Evolutionary conservation across 139 green algal genomes (phyloP).

Genomic region (Zygnema circumcarinatum): DNA sequence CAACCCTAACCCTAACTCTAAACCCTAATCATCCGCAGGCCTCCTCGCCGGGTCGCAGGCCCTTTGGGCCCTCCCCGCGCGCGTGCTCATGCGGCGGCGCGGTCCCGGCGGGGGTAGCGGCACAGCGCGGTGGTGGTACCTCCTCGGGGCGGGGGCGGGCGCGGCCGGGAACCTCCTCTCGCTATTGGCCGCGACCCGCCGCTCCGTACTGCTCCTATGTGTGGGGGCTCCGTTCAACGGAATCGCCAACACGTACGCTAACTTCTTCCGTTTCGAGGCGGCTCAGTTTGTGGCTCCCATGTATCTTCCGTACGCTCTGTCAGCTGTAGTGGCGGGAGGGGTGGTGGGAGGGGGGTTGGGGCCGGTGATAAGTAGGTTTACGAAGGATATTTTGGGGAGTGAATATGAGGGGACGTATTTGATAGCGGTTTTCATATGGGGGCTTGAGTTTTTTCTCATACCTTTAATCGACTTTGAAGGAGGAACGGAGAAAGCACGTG

Average conservation of each 20-base stretch:
- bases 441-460: neutral
- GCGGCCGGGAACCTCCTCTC: neutral
- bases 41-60: constrained; percentile 21
- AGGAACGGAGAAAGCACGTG: neutral
- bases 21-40: too few species aligned
- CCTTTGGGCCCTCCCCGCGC: constrained; percentile 30
- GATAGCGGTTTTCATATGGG: neutral
- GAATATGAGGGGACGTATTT: constrained; percentile 35
- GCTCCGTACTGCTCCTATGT: constrained; percentile 5
- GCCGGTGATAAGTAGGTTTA: constrained; percentile 28
- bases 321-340: constrained; percentile 11
- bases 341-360: constrained; percentile 32
- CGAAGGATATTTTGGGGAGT: neutral
- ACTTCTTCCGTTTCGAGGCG: constrained; percentile 32
- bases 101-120: neutral
- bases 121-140: neutral
- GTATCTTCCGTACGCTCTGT: constrained; percentile 4
- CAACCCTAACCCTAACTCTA: too few species aligned
- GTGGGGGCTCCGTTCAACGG: neutral
- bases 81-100: neutral
- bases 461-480: neutral
- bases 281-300: neutral
- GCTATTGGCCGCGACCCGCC: neutral
- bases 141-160: neutral
- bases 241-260: constrained; percentile 15